Conservation (phyloP, 73 alveolate species). For the Paramecium octaurelia region DNA sequence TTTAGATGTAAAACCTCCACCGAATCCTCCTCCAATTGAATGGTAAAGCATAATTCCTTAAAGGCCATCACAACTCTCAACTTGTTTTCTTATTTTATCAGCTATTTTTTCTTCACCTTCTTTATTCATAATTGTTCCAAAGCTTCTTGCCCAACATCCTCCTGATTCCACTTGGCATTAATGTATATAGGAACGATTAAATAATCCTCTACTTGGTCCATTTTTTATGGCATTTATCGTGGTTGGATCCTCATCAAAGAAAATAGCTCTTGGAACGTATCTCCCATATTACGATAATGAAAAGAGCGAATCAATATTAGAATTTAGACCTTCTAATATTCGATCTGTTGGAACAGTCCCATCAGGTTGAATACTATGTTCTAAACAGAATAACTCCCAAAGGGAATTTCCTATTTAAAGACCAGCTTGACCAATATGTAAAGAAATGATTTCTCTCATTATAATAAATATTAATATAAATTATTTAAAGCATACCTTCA, state of each 20-base stretch:
- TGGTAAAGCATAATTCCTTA: background rate
- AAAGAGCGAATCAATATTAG: background rate
- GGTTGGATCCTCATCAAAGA: slow-evolving; percentile 52
- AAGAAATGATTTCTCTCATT: slow-evolving; percentile 10
- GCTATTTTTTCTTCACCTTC: background rate
- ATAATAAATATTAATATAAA: background rate
- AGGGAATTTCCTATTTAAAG: background rate
- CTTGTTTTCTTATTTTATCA: background rate
- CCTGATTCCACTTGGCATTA: background rate
- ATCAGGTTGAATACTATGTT: background rate
- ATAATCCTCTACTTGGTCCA: slow-evolving; percentile 63
- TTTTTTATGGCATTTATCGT: slow-evolving; percentile 58
- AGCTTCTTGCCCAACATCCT: slow-evolving; percentile 2
- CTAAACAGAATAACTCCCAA: slow-evolving; percentile 11
- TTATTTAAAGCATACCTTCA: background rate
- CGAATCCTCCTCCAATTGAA: slow-evolving; percentile 3
- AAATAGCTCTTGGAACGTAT: slow-evolving; percentile 5
- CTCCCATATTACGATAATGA: background rate
- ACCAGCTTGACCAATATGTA: slow-evolving; percentile 9
- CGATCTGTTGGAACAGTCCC: background rate
- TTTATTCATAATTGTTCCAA: background rate
- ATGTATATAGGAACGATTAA: background rate
- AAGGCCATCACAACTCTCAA: background rate
- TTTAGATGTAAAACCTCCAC: slow-evolving; percentile 17
- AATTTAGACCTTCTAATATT: background rate